phyloP scores from a whole-genome alignment of 768 basidiomycete species.

The Leccinellum albellum region DNA sequence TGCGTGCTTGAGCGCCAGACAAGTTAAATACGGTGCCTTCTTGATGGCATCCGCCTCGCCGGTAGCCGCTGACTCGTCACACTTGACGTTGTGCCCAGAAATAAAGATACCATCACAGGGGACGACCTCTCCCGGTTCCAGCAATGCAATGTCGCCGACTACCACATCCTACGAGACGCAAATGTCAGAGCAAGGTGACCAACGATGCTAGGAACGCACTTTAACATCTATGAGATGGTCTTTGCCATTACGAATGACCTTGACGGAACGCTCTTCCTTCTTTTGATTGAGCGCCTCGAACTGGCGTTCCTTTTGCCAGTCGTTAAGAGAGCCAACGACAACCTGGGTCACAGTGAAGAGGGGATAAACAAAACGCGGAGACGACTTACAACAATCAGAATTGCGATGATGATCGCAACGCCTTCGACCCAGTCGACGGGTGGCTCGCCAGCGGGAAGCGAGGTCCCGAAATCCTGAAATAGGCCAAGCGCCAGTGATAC shows the following conservation, averaged over 20 bases:
- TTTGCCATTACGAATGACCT: conserved; percentile 69
- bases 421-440: conserved; percentile 98
- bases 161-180: conserved; percentile 65
- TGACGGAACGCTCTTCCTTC: conserved; percentile 90
- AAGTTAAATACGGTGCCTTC: conserved; percentile 77
- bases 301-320: conserved; percentile 98
- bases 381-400: conserved; percentile 63
- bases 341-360: conserved; percentile 44
- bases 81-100: conserved; percentile 87
- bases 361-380: background rate
- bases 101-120: conserved; percentile 97
- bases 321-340: conserved; percentile 90
- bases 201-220: conserved; percentile 35
- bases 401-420: conserved; percentile 75
- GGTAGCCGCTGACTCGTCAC: conserved; percentile 95
- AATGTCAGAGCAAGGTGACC: conserved; percentile 5
- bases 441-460: conserved; percentile 55
- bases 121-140: conserved; percentile 94
- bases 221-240: conserved; percentile 80
- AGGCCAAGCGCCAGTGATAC: conserved; percentile 91
- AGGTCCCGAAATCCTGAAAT: conserved; percentile 86
- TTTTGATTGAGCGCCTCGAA: conserved; percentile 90
- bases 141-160: conserved; percentile 86
- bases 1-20: conserved; percentile 48
- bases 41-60: conserved; percentile 96